phyloP scores from a whole-genome alignment of 495 filamentous ascomycete species.

The Haplographium delicatum region DNA sequence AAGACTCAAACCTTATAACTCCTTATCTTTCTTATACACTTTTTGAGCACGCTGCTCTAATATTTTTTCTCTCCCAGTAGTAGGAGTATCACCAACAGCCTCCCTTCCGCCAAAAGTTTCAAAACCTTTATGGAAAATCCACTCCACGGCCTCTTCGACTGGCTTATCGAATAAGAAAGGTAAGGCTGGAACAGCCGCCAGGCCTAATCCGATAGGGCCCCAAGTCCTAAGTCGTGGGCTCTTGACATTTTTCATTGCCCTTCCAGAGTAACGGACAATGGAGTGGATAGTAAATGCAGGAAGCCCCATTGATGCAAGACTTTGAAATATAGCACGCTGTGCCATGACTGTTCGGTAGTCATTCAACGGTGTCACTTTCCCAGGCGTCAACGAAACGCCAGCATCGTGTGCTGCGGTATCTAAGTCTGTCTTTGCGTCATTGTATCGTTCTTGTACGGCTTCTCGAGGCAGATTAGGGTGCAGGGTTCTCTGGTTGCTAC shows the following conservation, averaged over 20 bases:
- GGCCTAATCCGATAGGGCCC: constrained; percentile 86
- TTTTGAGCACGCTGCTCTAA: constrained; percentile 37
- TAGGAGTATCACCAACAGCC: constrained; percentile 42
- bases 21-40: constrained; percentile 46
- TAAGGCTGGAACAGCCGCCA: constrained; percentile 82
- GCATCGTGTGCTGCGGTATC: constrained; percentile 16
- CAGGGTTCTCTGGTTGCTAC: constrained; percentile 59
- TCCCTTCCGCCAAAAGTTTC: constrained; percentile 59
- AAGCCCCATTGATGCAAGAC: constrained; percentile 75
- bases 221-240: constrained; percentile 69
- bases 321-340: constrained; percentile 85
- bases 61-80: constrained; percentile 51
- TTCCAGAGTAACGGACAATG: constrained; percentile 79
- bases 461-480: constrained; percentile 26
- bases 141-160: constrained; percentile 85
- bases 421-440: constrained; percentile 25
- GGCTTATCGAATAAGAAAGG: constrained; percentile 90
- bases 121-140: constrained; percentile 77
- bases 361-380: constrained; percentile 69
- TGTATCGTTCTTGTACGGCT: constrained; percentile 23
- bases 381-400: constrained; percentile 26
- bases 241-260: constrained; percentile 73
- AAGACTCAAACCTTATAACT: constrained; percentile 30
- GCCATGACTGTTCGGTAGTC: constrained; percentile 90
- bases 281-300: constrained; percentile 95